Evolutionary conservation across 1,139 yeast species (phyloP), one percentile per base, ranked within the genome.

Genomic region (Saccharomyces uvarum): DNA sequence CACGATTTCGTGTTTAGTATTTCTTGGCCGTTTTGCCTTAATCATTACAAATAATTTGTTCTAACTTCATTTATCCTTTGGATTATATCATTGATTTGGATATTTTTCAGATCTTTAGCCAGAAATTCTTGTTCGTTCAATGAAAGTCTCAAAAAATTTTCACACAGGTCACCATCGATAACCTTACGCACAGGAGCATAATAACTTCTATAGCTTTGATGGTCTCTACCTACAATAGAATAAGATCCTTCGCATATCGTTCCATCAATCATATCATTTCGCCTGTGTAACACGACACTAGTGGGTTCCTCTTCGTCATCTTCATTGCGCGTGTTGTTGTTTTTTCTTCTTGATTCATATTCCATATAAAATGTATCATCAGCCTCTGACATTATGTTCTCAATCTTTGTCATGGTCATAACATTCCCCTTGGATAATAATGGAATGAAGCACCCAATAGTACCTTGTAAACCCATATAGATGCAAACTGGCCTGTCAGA

Each of bases 121-220:
- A 67, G 52, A 14, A 58, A 49, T 5, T 54, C 50, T 51, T 65
- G 66, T 50, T 65, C 69, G 24, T 57, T 48, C 1, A 56, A 48
- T 1, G 59, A 53, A 16, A 64, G 49, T 6, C 44, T 48, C 24
- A 61, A 42, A 47, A 59, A 67, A 13, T 55, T 52, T 63, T 89
- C 97, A 53, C 93, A 75, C 29, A 88, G 73, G 68, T 93, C 98
- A 9, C 99, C 99, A 70, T 93, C 98, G 49, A 93, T 77, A 2
- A 88, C 83, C 54, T 82, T 79, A 60, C 83, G 84, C 5, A 79
- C 81, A 0, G 97, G 97, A 21, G 82, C 83, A 65, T 88, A 89
- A 65, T 85, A 86, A 52, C 97, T 79, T 53, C 97, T 74, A 66
- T 78, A 90, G 58, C 79, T 79, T 60, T 80, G 59, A 56, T 84